phyloP scores from a whole-genome alignment of 768 basidiomycete species.

The Ramaria sp. region DNA sequence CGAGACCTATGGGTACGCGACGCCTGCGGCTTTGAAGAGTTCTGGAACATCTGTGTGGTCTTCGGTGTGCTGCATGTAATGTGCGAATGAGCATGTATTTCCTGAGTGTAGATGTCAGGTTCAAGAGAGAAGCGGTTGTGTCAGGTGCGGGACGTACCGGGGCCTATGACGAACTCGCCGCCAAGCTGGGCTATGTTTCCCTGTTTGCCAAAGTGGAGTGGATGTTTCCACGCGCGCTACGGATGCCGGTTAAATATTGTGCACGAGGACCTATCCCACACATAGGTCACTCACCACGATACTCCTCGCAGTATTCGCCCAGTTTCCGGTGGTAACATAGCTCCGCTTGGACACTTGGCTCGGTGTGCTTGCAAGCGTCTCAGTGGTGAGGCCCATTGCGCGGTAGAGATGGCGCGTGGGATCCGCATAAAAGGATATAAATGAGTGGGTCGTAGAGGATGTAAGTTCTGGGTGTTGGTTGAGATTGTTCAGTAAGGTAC shows the following conservation, averaged over 20 bases:
- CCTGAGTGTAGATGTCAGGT: constrained; percentile 20
- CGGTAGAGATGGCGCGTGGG: constrained; percentile 48
- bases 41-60: constrained; percentile 45
- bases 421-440: constrained; percentile 46
- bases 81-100: constrained; percentile 36
- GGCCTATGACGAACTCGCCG: constrained; percentile 52
- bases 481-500: neutral
- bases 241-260: neutral
- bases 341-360: constrained; percentile 31
- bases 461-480: neutral
- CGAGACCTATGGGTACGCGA: constrained; percentile 12
- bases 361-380: constrained; percentile 35
- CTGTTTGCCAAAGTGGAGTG: constrained; percentile 43
- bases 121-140: neutral
- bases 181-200: constrained; percentile 53
- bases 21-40: constrained; percentile 34
- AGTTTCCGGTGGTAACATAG: constrained; percentile 28
- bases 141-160: constrained; percentile 30
- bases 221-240: constrained; percentile 32
- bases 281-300: constrained; percentile 32
- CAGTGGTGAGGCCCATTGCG: constrained; percentile 46
- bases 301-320: constrained; percentile 27
- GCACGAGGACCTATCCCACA: constrained; percentile 11
- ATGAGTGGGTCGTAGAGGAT: constrained; percentile 35
- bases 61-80: constrained; percentile 50